phyloP scores from a whole-genome alignment of 2,329 filamentous ascomycete species.

The Didymella pomorum region DNA sequence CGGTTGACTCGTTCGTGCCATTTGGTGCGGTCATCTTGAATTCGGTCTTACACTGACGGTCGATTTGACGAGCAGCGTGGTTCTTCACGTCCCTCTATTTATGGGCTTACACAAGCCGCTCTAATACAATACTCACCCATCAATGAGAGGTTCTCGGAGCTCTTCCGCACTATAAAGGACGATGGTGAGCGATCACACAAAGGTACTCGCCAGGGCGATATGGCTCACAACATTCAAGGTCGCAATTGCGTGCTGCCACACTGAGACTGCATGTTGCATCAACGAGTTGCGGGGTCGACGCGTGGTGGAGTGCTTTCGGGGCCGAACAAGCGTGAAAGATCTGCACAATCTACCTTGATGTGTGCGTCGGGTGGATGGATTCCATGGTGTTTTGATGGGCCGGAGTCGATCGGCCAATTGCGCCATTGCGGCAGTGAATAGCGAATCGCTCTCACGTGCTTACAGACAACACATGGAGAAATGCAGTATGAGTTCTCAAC shows the following conservation, averaged over 20 bases:
- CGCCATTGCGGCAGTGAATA: slow-evolving; percentile 8
- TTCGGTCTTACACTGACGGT: not conserved
- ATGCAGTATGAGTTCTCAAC: not conserved
- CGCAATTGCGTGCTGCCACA: slow-evolving; percentile 9
- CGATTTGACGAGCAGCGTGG: not conserved
- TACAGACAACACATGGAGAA: not conserved
- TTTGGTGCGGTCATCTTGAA: slow-evolving; percentile 13
- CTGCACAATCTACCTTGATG: not conserved
- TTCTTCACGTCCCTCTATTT: not conserved
- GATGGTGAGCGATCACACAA: slow-evolving; percentile 18
- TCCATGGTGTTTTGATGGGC: not conserved
- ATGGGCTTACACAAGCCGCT: not conserved
- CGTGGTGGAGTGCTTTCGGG: not conserved
- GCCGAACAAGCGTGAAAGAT: not conserved
- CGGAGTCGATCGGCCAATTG: slow-evolving; percentile 11
- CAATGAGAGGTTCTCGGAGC: not conserved
- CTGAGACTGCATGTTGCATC: not conserved
- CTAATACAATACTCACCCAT: not conserved
- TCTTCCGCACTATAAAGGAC: slow-evolving; percentile 7
- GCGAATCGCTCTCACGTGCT: not conserved
- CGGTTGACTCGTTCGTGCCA: slow-evolving; percentile 4
- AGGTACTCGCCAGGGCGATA: not conserved
- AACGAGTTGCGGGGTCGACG: not conserved
- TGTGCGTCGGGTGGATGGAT: not conserved
- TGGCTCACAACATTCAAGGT: slow-evolving; percentile 3